These are phyloP conservation scores for Mallotus repandus DNA, from an alignment of 441 rosid species.

Conservation along the genomic window DNA sequence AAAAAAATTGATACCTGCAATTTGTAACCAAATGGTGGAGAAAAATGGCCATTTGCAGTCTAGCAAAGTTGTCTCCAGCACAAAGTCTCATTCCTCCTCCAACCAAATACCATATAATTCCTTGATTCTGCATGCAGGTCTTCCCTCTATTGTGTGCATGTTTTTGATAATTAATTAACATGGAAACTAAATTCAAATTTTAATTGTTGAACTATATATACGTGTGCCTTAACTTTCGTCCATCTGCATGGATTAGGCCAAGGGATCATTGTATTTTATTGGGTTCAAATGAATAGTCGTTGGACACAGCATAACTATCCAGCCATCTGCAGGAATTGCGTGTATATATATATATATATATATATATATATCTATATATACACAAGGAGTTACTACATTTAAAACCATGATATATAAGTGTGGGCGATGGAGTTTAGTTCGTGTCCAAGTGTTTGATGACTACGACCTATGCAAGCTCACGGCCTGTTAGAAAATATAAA, in stretches of 20 bases:
- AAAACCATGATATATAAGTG: too few relatives aligned
- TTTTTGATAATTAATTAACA: too few relatives aligned
- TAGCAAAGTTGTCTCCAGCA: conserved; percentile 23
- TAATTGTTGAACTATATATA: too few relatives aligned
- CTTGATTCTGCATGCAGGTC: conserved; percentile 13
- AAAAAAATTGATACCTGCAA: background rate
- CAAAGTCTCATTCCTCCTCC: conserved; percentile 21
- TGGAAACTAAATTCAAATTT: too few relatives aligned
- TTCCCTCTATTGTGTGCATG: conserved; percentile 4
- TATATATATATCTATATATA: too few relatives aligned
- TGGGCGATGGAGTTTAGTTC: too few relatives aligned
- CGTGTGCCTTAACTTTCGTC: conserved; percentile 10
- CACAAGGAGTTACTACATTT: too few relatives aligned
- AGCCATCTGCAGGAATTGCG: conserved; percentile 44
- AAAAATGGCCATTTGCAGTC: conserved; percentile 18
- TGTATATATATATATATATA: too few relatives aligned
- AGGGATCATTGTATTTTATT: conserved; percentile 34
- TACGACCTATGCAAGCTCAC: too few relatives aligned
- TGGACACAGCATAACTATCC: conserved; percentile 43
- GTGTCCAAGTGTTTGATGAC: too few relatives aligned
- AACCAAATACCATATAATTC: conserved; percentile 17
- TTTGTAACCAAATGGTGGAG: conserved; percentile 15
- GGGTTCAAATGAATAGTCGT: conserved; percentile 39
- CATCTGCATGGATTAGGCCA: conserved; percentile 43
- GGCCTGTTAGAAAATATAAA: too few relatives aligned